Percentiles rank a stretch among this genome's conserved stretches.
Conservation (phyloP, 2,329 filamentous ascomycete species). For the Exophiala spinifera region DNA sequence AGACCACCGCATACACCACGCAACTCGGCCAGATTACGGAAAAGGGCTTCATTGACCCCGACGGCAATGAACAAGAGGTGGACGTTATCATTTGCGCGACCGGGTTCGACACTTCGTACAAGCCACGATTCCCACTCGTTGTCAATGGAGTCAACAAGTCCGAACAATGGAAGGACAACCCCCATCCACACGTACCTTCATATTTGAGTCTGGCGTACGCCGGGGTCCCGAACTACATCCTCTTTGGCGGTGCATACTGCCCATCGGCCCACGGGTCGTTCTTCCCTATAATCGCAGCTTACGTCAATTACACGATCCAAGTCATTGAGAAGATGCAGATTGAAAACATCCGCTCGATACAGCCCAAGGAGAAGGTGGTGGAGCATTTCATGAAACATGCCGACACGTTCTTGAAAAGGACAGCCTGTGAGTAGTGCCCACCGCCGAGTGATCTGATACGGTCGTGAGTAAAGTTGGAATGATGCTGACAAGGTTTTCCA, state of each 20-base stretch:
- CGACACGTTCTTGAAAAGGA: constrained; percentile 40
- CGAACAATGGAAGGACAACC: constrained; percentile 17
- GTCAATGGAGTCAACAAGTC: constrained; percentile 15
- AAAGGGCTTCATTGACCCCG: constrained; percentile 22
- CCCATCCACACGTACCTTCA: constrained; percentile 22
- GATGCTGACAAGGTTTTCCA: neutral
- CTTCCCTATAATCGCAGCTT: constrained; percentile 29
- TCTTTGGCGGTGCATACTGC: constrained; percentile 29
- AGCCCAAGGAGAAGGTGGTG: constrained; percentile 25
- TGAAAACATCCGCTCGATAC: constrained; percentile 23
- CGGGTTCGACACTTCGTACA: constrained; percentile 28
- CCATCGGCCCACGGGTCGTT: constrained; percentile 32
- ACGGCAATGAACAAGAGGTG: constrained; percentile 27
- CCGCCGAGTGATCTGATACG: neutral
- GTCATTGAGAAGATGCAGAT: constrained; percentile 30
- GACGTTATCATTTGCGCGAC: constrained; percentile 32
- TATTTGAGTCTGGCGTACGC: constrained; percentile 22
- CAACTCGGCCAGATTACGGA: constrained; percentile 20
- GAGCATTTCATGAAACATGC: constrained; percentile 40
- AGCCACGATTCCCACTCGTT: constrained; percentile 20
- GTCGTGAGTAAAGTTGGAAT: too few relatives aligned
- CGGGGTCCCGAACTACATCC: constrained; percentile 32
- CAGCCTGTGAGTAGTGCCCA: constrained; percentile 12
- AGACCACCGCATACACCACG: constrained; percentile 12
- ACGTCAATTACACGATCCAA: constrained; percentile 27